Evolutionary conservation across 2,329 filamentous ascomycete genomes (phyloP).

Genomic region (Talaromyces sp.): DNA sequence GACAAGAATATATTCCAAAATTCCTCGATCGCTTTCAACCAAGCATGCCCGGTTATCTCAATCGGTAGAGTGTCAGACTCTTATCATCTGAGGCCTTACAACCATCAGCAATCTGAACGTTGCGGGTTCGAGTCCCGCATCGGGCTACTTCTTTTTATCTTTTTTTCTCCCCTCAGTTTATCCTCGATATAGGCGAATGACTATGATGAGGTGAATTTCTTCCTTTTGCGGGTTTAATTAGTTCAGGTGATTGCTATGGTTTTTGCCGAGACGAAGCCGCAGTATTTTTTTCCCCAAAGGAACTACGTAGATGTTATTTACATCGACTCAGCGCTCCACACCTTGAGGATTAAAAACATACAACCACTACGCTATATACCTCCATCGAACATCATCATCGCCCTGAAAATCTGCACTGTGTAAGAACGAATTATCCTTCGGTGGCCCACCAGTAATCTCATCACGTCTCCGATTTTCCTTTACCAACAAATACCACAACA

Average conservation of each 20-base stretch:
- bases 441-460: slow-evolving; percentile 23
- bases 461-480: slow-evolving; percentile 50
- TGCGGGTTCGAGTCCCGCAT: slow-evolving; percentile 15
- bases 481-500: slow-evolving; percentile 56
- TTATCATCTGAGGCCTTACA: slow-evolving; percentile 4
- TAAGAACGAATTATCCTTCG: slow-evolving; percentile 27
- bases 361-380: slow-evolving; percentile 44
- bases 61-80: slow-evolving; percentile 16
- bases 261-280: too few relatives aligned
- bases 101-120: slow-evolving; percentile 7
- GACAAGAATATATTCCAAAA: too few relatives aligned
- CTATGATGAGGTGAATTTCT: too few relatives aligned
- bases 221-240: too few relatives aligned
- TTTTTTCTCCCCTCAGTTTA: background rate
- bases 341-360: background rate
- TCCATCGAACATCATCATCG: slow-evolving; percentile 62
- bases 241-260: too few relatives aligned
- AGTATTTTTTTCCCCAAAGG: too few relatives aligned
- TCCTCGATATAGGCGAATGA: too few relatives aligned
- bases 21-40: background rate
- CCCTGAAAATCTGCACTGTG: slow-evolving; percentile 53
- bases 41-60: slow-evolving; percentile 14
- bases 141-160: slow-evolving; percentile 32
- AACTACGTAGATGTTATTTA: background rate
- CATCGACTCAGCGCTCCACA: background rate